Evolutionary conservation across 495 filamentous ascomycete species (phyloP), one percentile per base, ranked within the genome.

Genomic region (Copromyces sp.): DNA sequence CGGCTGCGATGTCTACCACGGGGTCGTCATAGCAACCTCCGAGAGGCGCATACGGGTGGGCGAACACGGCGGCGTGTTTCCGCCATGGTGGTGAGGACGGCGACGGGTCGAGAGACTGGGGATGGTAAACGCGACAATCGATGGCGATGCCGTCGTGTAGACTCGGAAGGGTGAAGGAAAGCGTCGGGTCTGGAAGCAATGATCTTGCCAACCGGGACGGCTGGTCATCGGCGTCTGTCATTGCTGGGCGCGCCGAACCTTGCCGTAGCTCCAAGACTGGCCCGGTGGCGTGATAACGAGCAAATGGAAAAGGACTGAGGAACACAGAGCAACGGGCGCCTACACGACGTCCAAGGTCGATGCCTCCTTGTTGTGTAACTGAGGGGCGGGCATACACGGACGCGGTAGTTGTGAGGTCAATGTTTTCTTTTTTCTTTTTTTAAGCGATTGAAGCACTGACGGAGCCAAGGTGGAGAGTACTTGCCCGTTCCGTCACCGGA

Each of bases 21-120:
- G 86, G 86, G 75, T 98, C 94, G 78, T 98, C 92, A 79, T 89
- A 95, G 82, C 84, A 90, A 6, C 95, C 95, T 12, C 95, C 95
- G 7, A 98, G 83, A 0, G 92, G 88, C 24, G 94, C 93, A 74
- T 98, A 99, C 0, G 95, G 94, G 80, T 98, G 95, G 0, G 94
- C 95, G 35, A 99, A 79, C 29, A 98, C 86, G 4, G 93, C 94
- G 12, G 89, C 91, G 72, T 86, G 86, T 69, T 83, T 83, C 11
- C 72, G 75, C 85, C 86, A 86, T 29, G 75, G 47, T 0, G 80
- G 79, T 2, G 80, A 72, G 2, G 77, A 68, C 5, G 74, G 72
- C 16, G 75, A 77, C 11, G 74, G 78, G 42, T 73, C 80, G 73
- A 82, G 80, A 20, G 77, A 83, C 6, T 68, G 59, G 9, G 93